phyloP scores from a whole-genome alignment of 768 basidiomycete species.

The Glaciozyma martinii region DNA sequence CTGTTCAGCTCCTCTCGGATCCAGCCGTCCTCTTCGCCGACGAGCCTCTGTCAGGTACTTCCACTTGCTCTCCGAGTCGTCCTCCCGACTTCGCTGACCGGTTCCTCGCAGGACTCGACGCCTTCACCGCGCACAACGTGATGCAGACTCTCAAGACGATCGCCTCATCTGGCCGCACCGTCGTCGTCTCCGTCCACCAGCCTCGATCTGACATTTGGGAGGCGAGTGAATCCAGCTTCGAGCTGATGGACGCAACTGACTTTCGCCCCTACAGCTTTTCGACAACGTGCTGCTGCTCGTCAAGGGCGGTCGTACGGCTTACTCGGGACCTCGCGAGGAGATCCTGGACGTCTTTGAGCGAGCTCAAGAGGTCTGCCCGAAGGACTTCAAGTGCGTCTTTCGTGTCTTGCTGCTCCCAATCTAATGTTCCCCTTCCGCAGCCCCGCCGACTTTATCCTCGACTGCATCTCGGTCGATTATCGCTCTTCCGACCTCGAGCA shows the following conservation, averaged over 20 bases:
- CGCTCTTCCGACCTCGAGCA: constrained; percentile 1
- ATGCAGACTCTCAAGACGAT: constrained; percentile 45
- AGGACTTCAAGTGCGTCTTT: constrained; percentile 26
- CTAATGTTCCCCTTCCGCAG: not conserved
- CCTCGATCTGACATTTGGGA: constrained; percentile 42
- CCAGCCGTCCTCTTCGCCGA: constrained; percentile 25
- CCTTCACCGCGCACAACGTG: constrained; percentile 45
- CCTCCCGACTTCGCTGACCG: not conserved
- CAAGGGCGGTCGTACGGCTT: constrained; percentile 34
- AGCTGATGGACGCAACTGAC: not conserved
- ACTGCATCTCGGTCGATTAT: constrained; percentile 27
- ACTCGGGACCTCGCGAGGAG: constrained; percentile 17
- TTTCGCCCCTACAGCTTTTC: constrained; percentile 23
- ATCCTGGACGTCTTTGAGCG: constrained; percentile 16
- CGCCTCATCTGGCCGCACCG: constrained; percentile 35
- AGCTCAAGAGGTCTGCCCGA: constrained; percentile 15
- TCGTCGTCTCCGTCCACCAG: constrained; percentile 40
- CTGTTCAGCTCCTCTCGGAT: constrained; percentile 43
- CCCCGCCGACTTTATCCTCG: constrained; percentile 34
- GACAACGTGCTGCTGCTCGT: constrained; percentile 41
- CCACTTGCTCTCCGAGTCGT: not conserved
- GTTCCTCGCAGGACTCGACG: constrained; percentile 42
- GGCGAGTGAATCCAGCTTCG: not conserved
- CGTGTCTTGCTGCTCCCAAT: too few species aligned
- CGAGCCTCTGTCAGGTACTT: constrained; percentile 4